Percentiles rank a stretch among this genome's conserved stretches.
phyloP scores from a whole-genome alignment of 2,329 filamentous ascomycete species.

The Exophiala mesophila region DNA sequence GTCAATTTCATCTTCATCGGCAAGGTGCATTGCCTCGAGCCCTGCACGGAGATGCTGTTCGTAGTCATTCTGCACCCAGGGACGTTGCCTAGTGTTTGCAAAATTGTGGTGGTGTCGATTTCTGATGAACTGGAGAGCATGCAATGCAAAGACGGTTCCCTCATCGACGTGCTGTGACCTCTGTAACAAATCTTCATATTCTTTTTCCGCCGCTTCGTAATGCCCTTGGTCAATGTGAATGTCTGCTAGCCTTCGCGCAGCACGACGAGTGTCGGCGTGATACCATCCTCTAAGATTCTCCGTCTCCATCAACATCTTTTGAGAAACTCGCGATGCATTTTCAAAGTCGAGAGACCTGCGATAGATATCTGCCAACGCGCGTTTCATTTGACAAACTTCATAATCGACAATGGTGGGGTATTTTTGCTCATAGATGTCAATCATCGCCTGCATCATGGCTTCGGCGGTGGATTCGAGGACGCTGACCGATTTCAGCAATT shows the following conservation, averaged over 20 bases:
- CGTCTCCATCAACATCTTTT: not conserved
- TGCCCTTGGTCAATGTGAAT: slow-evolving; percentile 1
- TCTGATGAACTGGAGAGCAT: not conserved
- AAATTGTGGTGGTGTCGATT: not conserved
- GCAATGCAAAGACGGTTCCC: not conserved
- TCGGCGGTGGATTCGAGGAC: not conserved
- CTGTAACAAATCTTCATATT: not conserved
- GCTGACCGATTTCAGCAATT: not conserved
- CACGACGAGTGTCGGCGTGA: not conserved
- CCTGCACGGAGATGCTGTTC: not conserved
- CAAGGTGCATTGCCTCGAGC: not conserved
- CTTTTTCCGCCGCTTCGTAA: not conserved
- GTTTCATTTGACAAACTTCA: slow-evolving; percentile 1
- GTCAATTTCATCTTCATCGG: not conserved
- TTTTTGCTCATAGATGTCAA: not conserved
- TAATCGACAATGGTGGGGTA: not conserved
- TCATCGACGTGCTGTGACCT: not conserved
- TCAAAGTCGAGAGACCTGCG: not conserved
- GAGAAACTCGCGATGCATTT: not conserved
- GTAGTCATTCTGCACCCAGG: not conserved
- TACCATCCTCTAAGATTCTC: not conserved
- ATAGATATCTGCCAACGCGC: not conserved
- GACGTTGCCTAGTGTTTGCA: not conserved
- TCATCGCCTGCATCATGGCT: not conserved
- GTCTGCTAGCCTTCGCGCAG: slow-evolving; percentile 1